Percentiles rank a stretch among this genome's conserved stretches.
Evolutionary conservation across 345 rosid species (phyloP).

Genomic region (Moricandia arvensis): DNA sequence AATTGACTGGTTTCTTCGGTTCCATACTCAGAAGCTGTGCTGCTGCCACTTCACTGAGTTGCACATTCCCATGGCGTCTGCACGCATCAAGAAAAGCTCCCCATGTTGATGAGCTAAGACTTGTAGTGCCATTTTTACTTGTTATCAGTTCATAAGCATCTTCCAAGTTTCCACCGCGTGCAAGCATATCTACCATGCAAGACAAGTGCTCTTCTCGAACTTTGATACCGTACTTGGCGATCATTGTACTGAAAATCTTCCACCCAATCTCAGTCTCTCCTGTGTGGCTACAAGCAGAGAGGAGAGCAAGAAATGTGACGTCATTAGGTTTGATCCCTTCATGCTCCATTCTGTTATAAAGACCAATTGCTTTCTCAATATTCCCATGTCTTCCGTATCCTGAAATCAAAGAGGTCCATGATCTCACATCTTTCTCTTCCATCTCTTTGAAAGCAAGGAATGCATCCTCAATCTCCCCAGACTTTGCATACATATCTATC

Average conservation of each 20-base stretch:
- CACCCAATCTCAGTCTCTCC: slow-evolving; percentile 58
- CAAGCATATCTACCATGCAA: slow-evolving; percentile 68
- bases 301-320: slow-evolving; percentile 61
- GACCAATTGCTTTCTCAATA: slow-evolving; percentile 50
- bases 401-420: slow-evolving; percentile 70
- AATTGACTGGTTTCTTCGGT: slow-evolving; percentile 51
- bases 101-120: slow-evolving; percentile 63
- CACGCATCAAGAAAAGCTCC: slow-evolving; percentile 64
- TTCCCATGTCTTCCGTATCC: slow-evolving; percentile 71
- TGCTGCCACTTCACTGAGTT: slow-evolving; percentile 56
- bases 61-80: slow-evolving; percentile 43
- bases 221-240: slow-evolving; percentile 42
- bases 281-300: slow-evolving; percentile 68
- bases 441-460: slow-evolving; percentile 49
- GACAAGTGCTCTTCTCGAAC: slow-evolving; percentile 65
- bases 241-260: slow-evolving; percentile 57
- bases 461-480: slow-evolving; percentile 65
- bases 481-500: slow-evolving; percentile 78
- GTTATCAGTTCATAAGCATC: slow-evolving; percentile 50
- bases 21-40: slow-evolving; percentile 48
- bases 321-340: slow-evolving; percentile 60
- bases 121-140: slow-evolving; percentile 35
- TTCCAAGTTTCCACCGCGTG: slow-evolving; percentile 59
- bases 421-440: slow-evolving; percentile 56
- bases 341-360: slow-evolving; percentile 55